Evolutionary conservation across 192 early-diverging fungal species (phyloP), one percentile per base, ranked within the genome.

Genomic region (Backusella parvicylindrica): DNA sequence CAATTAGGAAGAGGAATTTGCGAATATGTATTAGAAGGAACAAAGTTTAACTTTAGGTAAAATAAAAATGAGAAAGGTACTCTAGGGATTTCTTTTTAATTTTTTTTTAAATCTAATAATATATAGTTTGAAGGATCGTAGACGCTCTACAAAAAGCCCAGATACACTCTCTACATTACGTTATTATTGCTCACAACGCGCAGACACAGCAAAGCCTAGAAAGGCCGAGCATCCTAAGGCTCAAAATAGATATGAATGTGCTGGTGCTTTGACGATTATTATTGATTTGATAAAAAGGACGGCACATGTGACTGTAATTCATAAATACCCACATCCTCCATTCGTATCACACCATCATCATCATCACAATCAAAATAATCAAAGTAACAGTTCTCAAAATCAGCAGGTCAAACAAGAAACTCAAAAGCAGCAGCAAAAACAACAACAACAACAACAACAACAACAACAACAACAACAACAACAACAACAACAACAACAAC

Each of bases 41-140:
- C 78, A 23, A 74, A 70, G 13, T 79, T 70, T 40, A 79, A 79
- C 32, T 79, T 79, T 21, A 79, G 78, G 78, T 79, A 75, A 33
- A 50, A 53, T 18, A 23, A 33, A 4, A 37, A 32, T 13, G 1
- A 37, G n/a, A 49, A 15, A 60, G 21, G 32, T 9, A 16, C 21
- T 16, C 1, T 8, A 12, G 8, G 60, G 41, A 9, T 64, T 18
- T 35, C 11, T 23, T 37, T 60, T 28, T 60, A 23, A 5, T 60
- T 15, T 43, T 38, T 68, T 65, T 43, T 40, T 69, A 36, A 56
- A 50, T 6, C 21, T 2, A 28, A 28, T 11, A 60, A n/a, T 50
- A 30, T 6, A 13, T 67, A 79, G 78, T 75, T 69, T 79, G 31
- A 79, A 79, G 41, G 78, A 79, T 75, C 73, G 74, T 23, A 64